These are phyloP conservation scores for Hyphodiscus hymeniophilus DNA, from an alignment of 495 filamentous ascomycete genomes.

Conservation along the genomic window DNA sequence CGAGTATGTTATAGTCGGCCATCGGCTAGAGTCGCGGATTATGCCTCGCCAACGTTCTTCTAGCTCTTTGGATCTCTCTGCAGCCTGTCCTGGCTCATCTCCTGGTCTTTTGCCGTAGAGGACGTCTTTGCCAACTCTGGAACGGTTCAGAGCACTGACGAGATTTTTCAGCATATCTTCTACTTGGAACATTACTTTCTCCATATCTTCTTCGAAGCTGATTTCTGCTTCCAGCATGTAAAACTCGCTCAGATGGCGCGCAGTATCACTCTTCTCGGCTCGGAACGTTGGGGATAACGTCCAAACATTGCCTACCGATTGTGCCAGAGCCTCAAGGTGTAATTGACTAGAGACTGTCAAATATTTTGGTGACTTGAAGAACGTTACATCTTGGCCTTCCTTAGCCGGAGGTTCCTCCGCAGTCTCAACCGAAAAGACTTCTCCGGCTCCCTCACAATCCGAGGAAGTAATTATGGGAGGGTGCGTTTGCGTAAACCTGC, in stretches of 20 bases:
- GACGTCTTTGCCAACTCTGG: slow-evolving; percentile 53
- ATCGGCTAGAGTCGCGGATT: slow-evolving; percentile 35
- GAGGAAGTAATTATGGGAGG: slow-evolving; percentile 93
- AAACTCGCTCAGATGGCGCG: slow-evolving; percentile 92
- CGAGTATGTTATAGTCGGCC: slow-evolving; percentile 83
- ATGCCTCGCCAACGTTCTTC: slow-evolving; percentile 64
- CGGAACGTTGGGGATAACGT: slow-evolving; percentile 88
- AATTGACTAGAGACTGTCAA: slow-evolving; percentile 92
- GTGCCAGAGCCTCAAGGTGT: slow-evolving; percentile 87
- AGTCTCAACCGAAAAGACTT: slow-evolving; percentile 68
- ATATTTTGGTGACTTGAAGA: slow-evolving; percentile 89
- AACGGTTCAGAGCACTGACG: slow-evolving; percentile 40
- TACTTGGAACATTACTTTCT: slow-evolving; percentile 65
- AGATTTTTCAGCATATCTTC: slow-evolving; percentile 67
- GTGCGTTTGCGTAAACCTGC: slow-evolving; percentile 77
- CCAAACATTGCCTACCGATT: slow-evolving; percentile 87
- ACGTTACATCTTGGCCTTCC: slow-evolving; percentile 32
- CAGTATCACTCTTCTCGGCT: slow-evolving; percentile 89
- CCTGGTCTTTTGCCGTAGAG: slow-evolving; percentile 33
- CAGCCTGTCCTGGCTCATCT: neutral
- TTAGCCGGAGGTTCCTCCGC: slow-evolving; percentile 25
- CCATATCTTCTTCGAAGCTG: slow-evolving; percentile 63
- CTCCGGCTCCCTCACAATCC: slow-evolving; percentile 93
- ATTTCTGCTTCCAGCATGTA: slow-evolving; percentile 97
- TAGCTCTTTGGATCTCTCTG: slow-evolving; percentile 30